Base-by-base conservation (phyloP, 2,329 filamentous ascomycete genomes). In the Rasamsonia emersonii region DNA sequence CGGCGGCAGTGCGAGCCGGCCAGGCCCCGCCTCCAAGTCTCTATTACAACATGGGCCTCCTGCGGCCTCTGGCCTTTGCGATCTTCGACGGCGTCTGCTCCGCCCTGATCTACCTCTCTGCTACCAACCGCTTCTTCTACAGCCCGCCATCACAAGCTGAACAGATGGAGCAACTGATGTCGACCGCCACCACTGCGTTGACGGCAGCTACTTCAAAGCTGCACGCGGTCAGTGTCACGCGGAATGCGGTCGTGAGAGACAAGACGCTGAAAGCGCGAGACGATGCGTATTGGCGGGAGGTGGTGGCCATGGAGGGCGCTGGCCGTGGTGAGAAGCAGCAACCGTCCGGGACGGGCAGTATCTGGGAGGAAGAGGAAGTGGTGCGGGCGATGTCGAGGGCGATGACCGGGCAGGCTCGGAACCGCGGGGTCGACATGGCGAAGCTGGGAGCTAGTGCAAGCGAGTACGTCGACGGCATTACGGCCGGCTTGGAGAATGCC, bases 211-310 rank as follows among this genome's bases (percentile, higher is more conserved):
- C 77, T 52, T 71, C 74, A 33, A 86, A 80, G 54, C 56, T 93
- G 38, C 77, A 73, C 44, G 83, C 82, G 1, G 62, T 83, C 21
- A 82, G 77, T 5, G 77, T 93, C 36, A 64, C 93, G 27, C 75
- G 81, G 53, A 95, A 95, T 62, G 84, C 85, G 3, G 72, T 83
- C 10, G 67, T 81, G 35, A 66, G 88, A 34, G 84, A 95, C 59
- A 70, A 75, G 40, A 72, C 71, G 25, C 62, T 95, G 55, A 75
- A 86, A 37, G 67, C 59, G 2, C 71, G 72, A 36, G 71, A 73
- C 30, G 73, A 79, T 44, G 70, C 67, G 10, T 95, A 95, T 60
- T 96, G 89, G 89, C 54, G 50, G 32, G 49, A 54, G 9, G 58
- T 63, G 19, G 56, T 51, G 24, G 61, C 65, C 3, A 75, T 79